Evolutionary conservation across 257 asterid genomes (phyloP).

Genomic region (Eustoma russellianum): DNA sequence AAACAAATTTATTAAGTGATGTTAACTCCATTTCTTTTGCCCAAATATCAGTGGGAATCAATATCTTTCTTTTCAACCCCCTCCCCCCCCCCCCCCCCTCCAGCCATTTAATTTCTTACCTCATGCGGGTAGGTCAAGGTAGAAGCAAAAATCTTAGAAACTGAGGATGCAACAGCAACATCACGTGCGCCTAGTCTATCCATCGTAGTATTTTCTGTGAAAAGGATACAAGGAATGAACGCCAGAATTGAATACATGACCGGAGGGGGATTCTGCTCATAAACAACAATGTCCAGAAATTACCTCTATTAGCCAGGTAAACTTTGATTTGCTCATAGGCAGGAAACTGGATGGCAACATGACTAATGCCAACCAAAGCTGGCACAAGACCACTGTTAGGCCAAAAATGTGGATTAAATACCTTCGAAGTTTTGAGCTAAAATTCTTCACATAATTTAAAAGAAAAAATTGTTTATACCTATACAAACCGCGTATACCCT

Average conservation of each 20-base stretch:
- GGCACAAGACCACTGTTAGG: slow-evolving; percentile 88
- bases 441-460: not conserved
- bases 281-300: slow-evolving; percentile 1
- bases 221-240: too few relatives aligned
- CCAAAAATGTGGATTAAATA: not conserved
- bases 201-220: slow-evolving; percentile 54
- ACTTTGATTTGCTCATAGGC: slow-evolving; percentile 73
- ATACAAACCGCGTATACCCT: slow-evolving; percentile 88
- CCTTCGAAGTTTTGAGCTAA: not conserved
- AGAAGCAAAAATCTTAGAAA: slow-evolving; percentile 89
- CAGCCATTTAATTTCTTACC: slow-evolving; percentile 27
- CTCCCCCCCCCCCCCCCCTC: too few relatives aligned
- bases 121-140: slow-evolving; percentile 93
- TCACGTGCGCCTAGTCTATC: slow-evolving; percentile 68
- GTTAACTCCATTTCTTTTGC: too few relatives aligned
- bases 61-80: too few relatives aligned
- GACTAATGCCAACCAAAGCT: slow-evolving; percentile 90
- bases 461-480: slow-evolving; percentile 41
- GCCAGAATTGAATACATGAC: too few relatives aligned
- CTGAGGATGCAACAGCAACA: slow-evolving; percentile 87
- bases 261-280: too few relatives aligned
- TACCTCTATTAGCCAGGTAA: slow-evolving; percentile 72
- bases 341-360: slow-evolving; percentile 92
- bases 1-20: too few relatives aligned
- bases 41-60: too few relatives aligned